A percentile compares a stretch with the other conserved stretches of the same genome.
These are phyloP conservation scores for Tuber calosporum DNA, from an alignment of 495 filamentous ascomycete species.

Conservation along the genomic window DNA sequence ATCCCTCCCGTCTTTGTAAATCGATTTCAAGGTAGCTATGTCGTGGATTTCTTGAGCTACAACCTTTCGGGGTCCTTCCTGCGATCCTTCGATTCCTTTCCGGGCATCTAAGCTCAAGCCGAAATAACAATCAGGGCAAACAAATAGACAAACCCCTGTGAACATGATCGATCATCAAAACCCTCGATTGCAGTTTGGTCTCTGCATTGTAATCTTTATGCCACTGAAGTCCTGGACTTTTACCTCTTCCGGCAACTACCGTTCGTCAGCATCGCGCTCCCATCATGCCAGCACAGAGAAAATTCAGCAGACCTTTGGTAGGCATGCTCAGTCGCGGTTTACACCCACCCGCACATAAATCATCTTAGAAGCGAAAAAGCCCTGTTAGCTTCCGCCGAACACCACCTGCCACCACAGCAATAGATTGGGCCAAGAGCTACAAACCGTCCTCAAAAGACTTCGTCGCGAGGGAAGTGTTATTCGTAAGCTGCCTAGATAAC, in stretches of 20 bases:
- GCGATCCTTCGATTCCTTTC: slow-evolving; percentile 15
- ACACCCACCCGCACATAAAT: slow-evolving; percentile 7
- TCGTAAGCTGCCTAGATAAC: slow-evolving; percentile 21
- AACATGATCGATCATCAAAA: slow-evolving; percentile 46
- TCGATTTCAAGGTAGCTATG: slow-evolving; percentile 43
- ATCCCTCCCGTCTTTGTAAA: slow-evolving; percentile 44
- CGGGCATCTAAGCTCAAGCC: background rate
- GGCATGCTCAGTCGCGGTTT: slow-evolving; percentile 34
- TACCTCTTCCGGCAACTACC: slow-evolving; percentile 17
- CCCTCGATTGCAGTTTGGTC: slow-evolving; percentile 37
- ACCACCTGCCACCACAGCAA: background rate
- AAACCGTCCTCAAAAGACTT: slow-evolving; percentile 21
- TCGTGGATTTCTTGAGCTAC: slow-evolving; percentile 48
- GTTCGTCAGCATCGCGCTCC: background rate
- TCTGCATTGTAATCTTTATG: slow-evolving; percentile 43
- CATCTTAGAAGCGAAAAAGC: background rate
- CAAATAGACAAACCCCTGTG: slow-evolving; percentile 33
- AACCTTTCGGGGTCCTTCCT: slow-evolving; percentile 45
- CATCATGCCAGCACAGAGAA: background rate
- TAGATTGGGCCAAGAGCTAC: background rate
- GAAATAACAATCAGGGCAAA: background rate
- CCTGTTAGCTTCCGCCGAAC: slow-evolving; percentile 7
- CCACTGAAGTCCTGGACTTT: slow-evolving; percentile 45
- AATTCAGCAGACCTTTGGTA: slow-evolving; percentile 28
- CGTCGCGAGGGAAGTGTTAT: slow-evolving; percentile 16